These are phyloP conservation scores for Acacia acuminata DNA, from an alignment of 306 rosid genomes.

Conservation along the genomic window DNA sequence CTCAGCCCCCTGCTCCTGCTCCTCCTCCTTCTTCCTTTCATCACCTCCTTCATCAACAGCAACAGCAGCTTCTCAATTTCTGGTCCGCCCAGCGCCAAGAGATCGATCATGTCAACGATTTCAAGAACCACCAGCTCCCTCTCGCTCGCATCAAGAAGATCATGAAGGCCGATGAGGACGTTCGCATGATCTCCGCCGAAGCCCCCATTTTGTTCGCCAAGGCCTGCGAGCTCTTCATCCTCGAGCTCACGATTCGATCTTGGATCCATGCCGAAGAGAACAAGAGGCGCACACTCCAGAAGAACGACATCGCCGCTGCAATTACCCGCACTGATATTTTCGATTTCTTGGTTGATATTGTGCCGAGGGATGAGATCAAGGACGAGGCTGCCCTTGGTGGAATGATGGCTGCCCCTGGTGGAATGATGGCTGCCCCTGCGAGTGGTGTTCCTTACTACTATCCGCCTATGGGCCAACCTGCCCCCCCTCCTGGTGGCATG, in stretches of 20 bases:
- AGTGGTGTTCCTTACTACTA: constrained; percentile 86
- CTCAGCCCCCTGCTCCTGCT: constrained; percentile 47
- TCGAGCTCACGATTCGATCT: constrained; percentile 93
- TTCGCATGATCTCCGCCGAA: constrained; percentile 97
- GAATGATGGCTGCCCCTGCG: constrained; percentile 64
- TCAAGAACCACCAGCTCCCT: constrained; percentile 98
- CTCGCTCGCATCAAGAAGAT: constrained; percentile 98
- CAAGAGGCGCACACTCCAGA: constrained; percentile 90
- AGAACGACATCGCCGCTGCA: constrained; percentile 94
- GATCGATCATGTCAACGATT: constrained; percentile 89
- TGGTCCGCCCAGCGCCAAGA: constrained; percentile 92
- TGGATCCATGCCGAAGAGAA: constrained; percentile 99
- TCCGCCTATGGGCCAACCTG: constrained; percentile 91
- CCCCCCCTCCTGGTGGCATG: constrained; percentile 60
- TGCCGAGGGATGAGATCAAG: constrained; percentile 93
- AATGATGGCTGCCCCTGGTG: constrained; percentile 63
- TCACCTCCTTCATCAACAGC: constrained; percentile 92
- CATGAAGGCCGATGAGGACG: constrained; percentile 99
- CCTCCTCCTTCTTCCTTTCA: constrained; percentile 66
- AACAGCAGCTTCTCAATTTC: constrained; percentile 95
- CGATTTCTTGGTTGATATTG: constrained; percentile 89
- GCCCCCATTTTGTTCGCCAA: constrained; percentile 91
- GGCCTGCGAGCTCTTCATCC: constrained; percentile 99
- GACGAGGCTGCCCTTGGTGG: constrained; percentile 66
- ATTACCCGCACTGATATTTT: constrained; percentile 88